Base-by-base conservation (phyloP, 2,329 filamentous ascomycete genomes). In the Xylaria multiplex region DNA sequence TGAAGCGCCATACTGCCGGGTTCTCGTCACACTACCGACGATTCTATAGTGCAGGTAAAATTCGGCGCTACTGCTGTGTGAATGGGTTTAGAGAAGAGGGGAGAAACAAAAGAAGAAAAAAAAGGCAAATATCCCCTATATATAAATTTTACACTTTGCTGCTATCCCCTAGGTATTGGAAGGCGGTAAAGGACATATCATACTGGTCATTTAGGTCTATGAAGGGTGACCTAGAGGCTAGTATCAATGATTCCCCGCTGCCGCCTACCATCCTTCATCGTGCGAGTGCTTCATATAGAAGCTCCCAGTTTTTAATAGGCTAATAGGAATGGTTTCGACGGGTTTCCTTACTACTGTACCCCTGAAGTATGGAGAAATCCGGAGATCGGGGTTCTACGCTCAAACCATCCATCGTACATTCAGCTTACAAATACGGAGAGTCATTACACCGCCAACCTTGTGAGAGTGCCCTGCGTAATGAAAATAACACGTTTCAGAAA, bases 391-490 rank as follows among this genome's bases (percentile, higher is more conserved):
- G 64, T 63, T 54, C 5, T 30, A 46, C 2, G 13, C 27, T 59
- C 43, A 63, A 63, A 55, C 42, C 16, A 53, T 57, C 50, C 57
- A 57, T 48, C 19, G 22, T 35, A 35, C 16, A 40, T 42, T 22
- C 42, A 40, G 64, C 64, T 66, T 63, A 66, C 59, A 63, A 66
- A 66, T 66, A 30, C 64, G 49, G 64, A 48, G 30, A 49, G 14
- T 13, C 43, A 13, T 59, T 19, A n/a, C 19, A 59, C 64, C 64
- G 43, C 48, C 22, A 32, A 40, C 49, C 35, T 24, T 27, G 6
- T 13, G 4, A 19, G 37, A 8, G 35, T 6, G 30, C 16, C 35
- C 9, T 19, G 48, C 13, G 7, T 19, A 24, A 16, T n/a, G 22
- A 35, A 40, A n/a, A 22, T 37, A 35, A 16, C 27, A 7, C 9